Conservation (phyloP, 2,329 filamentous ascomycete genomes). For the Alternaria sp. region DNA sequence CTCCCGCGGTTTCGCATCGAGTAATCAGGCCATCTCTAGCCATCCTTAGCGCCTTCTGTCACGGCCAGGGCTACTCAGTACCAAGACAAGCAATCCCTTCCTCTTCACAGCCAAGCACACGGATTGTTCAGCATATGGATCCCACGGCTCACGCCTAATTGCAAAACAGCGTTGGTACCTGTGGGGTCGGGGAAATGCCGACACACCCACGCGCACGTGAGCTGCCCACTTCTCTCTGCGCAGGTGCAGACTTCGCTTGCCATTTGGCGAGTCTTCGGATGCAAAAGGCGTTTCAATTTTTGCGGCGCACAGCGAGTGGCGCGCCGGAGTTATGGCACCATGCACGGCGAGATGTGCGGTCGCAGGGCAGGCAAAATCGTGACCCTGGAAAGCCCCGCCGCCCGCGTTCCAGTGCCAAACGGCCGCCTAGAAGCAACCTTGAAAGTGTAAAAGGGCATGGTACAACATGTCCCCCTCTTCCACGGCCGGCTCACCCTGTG, state of each 20-base stretch:
- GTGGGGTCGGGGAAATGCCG: slow-evolving; percentile 22
- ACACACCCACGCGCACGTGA: slow-evolving; percentile 22
- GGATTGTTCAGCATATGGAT: slow-evolving; percentile 25
- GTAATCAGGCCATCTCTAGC: not conserved
- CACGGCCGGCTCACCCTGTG: not conserved
- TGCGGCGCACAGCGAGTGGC: slow-evolving; percentile 14
- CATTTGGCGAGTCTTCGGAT: slow-evolving; percentile 13
- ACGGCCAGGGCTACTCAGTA: not conserved
- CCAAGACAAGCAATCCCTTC: slow-evolving; percentile 1
- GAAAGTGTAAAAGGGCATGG: not conserved
- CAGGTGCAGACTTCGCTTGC: slow-evolving; percentile 3
- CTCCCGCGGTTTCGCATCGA: not conserved
- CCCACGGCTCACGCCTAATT: slow-evolving; percentile 15
- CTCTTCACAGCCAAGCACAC: not conserved
- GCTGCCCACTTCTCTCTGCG: slow-evolving; percentile 1
- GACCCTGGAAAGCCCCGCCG: slow-evolving; percentile 10
- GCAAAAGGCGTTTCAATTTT: slow-evolving; percentile 27
- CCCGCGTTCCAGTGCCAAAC: slow-evolving; percentile 10
- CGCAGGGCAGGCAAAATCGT: not conserved
- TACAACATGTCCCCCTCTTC: slow-evolving; percentile 7
- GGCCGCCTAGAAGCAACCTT: not conserved
- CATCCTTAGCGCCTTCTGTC: not conserved
- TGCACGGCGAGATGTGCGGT: slow-evolving; percentile 3
- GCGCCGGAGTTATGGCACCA: slow-evolving; percentile 2
- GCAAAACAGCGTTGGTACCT: slow-evolving; percentile 6